Evolutionary conservation across 495 filamentous ascomycete species (phyloP).

Genomic region (Xylaria grammica): DNA sequence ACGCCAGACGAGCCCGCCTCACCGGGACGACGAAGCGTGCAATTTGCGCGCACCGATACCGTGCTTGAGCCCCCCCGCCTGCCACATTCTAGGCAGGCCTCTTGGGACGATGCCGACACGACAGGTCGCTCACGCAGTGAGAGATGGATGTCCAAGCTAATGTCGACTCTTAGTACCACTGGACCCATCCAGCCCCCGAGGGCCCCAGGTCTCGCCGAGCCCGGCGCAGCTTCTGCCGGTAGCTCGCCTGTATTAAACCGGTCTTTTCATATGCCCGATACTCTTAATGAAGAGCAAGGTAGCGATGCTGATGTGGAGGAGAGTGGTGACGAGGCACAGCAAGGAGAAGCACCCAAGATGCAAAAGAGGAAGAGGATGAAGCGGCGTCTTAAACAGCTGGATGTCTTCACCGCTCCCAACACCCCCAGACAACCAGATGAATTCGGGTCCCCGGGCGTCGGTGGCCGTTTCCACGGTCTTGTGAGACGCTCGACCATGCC

Average conservation of each 20-base stretch:
- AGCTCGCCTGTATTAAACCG: slow-evolving; percentile 55
- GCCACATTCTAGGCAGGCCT: slow-evolving; percentile 58
- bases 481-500: slow-evolving; percentile 70
- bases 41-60: slow-evolving; percentile 62
- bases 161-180: slow-evolving; percentile 57
- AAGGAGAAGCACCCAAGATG: slow-evolving; percentile 51
- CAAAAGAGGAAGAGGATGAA: slow-evolving; percentile 62
- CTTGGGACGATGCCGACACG: slow-evolving; percentile 63
- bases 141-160: slow-evolving; percentile 71
- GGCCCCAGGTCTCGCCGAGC: slow-evolving; percentile 39
- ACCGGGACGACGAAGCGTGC: slow-evolving; percentile 64
- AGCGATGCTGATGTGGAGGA: slow-evolving; percentile 82
- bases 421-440: slow-evolving; percentile 39
- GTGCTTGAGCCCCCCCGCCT: slow-evolving; percentile 44
- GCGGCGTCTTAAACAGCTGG: slow-evolving; percentile 53
- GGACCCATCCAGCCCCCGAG: slow-evolving; percentile 52
- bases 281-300: slow-evolving; percentile 62
- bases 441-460: slow-evolving; percentile 36
- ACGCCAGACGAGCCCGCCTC: slow-evolving; percentile 28
- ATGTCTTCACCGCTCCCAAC: slow-evolving; percentile 48
- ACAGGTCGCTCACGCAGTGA: slow-evolving; percentile 60
- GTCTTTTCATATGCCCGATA: slow-evolving; percentile 47
- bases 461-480: slow-evolving; percentile 56
- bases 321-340: slow-evolving; percentile 60
- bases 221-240: slow-evolving; percentile 39